Percentiles rank a stretch among this genome's conserved stretches.
These are phyloP conservation scores for Alternaria conjuncta DNA, from an alignment of 2,329 filamentous ascomycete species.

Conservation along the genomic window DNA sequence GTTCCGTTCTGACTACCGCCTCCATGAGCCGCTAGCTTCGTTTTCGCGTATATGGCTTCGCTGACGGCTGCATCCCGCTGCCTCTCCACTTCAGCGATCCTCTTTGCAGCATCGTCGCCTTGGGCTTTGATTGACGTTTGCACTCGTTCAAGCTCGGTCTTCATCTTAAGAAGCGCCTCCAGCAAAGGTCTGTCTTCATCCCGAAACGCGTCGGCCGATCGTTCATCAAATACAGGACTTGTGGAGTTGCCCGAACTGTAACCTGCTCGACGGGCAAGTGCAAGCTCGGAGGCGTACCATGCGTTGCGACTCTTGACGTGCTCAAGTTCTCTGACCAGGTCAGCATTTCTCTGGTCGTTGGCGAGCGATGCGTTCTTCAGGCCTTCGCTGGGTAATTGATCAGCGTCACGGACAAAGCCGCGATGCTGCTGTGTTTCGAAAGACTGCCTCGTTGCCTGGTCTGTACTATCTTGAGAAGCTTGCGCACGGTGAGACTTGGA, in stretches of 20 bases:
- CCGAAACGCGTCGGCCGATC: constrained; percentile 77
- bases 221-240: constrained; percentile 77
- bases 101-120: constrained; percentile 80
- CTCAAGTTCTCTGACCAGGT: constrained; percentile 86
- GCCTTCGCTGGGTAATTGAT: constrained; percentile 61
- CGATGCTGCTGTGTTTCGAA: constrained; percentile 41
- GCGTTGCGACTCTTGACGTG: constrained; percentile 84
- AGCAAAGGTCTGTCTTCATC: constrained; percentile 93
- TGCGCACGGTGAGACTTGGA: constrained; percentile 59
- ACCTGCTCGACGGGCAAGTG: constrained; percentile 87
- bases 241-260: constrained; percentile 76
- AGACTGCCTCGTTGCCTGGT: constrained; percentile 41
- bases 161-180: constrained; percentile 91
- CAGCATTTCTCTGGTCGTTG: constrained; percentile 70
- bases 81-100: constrained; percentile 92
- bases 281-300: constrained; percentile 95
- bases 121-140: constrained; percentile 90
- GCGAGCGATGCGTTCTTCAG: constrained; percentile 66
- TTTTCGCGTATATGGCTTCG: constrained; percentile 94
- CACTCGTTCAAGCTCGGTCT: constrained; percentile 84
- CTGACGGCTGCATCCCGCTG: constrained; percentile 93
- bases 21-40: constrained; percentile 83
- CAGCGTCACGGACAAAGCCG: constrained; percentile 37
- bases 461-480: constrained; percentile 66
- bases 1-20: constrained; percentile 68